These are phyloP conservation scores for Margaritispora aquatica DNA, from an alignment of 495 filamentous ascomycete species.

Conservation along the genomic window DNA sequence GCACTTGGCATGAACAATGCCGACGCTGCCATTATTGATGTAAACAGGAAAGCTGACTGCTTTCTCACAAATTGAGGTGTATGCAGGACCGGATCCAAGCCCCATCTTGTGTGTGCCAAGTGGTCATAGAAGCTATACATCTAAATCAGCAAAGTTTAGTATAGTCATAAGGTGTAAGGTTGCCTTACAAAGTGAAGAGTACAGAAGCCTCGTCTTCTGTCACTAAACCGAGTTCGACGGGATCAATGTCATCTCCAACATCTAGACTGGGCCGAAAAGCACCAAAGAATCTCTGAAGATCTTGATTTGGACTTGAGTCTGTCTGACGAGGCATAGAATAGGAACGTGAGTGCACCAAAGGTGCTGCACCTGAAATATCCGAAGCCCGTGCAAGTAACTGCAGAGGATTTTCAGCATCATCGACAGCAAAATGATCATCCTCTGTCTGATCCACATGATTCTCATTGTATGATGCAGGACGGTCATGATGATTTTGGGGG, in stretches of 20 bases:
- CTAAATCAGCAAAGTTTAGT: conserved; percentile 5
- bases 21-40: conserved; percentile 59
- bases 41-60: conserved; percentile 64
- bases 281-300: conserved; percentile 50
- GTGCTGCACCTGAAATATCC: conserved; percentile 54
- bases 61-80: conserved; percentile 56
- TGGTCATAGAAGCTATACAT: conserved; percentile 56
- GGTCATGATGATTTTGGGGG: neutral
- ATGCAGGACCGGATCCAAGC: conserved; percentile 59
- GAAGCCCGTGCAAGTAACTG: conserved; percentile 66
- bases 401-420: conserved; percentile 69
- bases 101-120: conserved; percentile 69
- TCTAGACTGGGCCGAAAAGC: conserved; percentile 54
- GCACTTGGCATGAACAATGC: conserved; percentile 58
- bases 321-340: neutral
- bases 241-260: conserved; percentile 55
- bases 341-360: neutral
- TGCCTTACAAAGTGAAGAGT: conserved; percentile 54
- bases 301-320: conserved; percentile 6
- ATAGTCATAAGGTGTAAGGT: conserved; percentile 1
- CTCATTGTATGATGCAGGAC: neutral
- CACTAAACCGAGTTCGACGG: conserved; percentile 59
- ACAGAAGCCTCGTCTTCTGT: conserved; percentile 54
- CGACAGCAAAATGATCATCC: conserved; percentile 51
- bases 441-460: conserved; percentile 5